These are phyloP conservation scores for Penicillium fimorum DNA, from an alignment of 495 filamentous ascomycete genomes.

Conservation along the genomic window DNA sequence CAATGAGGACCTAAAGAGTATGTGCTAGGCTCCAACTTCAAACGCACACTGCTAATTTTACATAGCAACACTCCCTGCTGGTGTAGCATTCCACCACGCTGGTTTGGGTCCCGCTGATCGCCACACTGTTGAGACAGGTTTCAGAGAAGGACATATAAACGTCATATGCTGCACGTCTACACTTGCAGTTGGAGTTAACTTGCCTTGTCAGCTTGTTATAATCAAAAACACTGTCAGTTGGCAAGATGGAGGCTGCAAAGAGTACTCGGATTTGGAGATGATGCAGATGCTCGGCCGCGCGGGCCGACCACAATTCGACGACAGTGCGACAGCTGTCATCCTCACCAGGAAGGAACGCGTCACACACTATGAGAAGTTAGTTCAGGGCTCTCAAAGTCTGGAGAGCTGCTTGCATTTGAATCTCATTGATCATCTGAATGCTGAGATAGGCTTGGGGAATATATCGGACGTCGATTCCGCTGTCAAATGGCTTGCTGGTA, in stretches of 20 bases:
- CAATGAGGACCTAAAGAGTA: constrained; percentile 62
- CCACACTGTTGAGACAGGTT: constrained; percentile 66
- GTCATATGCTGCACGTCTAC: constrained; percentile 97
- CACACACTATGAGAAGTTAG: constrained; percentile 74
- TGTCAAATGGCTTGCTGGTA: constrained; percentile 78
- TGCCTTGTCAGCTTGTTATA: constrained; percentile 90
- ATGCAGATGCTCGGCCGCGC: constrained; percentile 99
- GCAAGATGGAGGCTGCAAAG: constrained; percentile 60
- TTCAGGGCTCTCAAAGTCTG: constrained; percentile 76
- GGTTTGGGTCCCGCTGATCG: constrained; percentile 75
- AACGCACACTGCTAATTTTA: not conserved
- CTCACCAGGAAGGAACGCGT: constrained; percentile 72
- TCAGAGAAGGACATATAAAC: constrained; percentile 70
- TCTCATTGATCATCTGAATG: constrained; percentile 90
- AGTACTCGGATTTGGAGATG: constrained; percentile 89
- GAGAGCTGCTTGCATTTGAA: constrained; percentile 89
- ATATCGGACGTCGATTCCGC: constrained; percentile 70
- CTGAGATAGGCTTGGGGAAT: constrained; percentile 84
- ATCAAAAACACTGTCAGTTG: constrained; percentile 86
- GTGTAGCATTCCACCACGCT: constrained; percentile 93
- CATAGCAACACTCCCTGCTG: constrained; percentile 58
- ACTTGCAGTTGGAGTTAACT: constrained; percentile 87
- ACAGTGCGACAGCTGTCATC: constrained; percentile 81
- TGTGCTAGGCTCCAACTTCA: not conserved
- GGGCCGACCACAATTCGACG: constrained; percentile 89